These are phyloP conservation scores for Ustilago lituana DNA, from an alignment of 1,284 basidiomycete species.

Conservation along the genomic window DNA sequence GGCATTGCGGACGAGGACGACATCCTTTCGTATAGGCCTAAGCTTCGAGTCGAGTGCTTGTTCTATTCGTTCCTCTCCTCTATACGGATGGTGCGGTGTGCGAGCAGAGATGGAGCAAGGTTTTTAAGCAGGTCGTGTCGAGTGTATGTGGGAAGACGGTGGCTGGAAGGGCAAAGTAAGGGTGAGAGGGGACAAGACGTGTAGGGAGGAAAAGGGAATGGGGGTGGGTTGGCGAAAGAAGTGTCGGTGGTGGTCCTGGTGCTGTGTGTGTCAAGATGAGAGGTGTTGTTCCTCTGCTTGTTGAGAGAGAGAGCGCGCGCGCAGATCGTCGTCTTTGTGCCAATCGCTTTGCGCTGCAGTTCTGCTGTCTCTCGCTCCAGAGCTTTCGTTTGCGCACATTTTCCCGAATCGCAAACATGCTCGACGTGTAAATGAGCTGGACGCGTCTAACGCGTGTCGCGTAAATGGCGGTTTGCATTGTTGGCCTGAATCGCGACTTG, in stretches of 20 bases:
- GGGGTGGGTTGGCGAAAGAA: conserved; percentile 70
- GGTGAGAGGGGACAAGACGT: neutral
- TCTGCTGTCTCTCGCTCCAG: conserved; percentile 68
- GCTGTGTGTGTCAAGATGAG: neutral
- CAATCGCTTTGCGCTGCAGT: too few relatives aligned
- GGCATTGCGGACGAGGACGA: conserved; percentile 53
- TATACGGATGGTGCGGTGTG: neutral
- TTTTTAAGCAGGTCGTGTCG: too few relatives aligned
- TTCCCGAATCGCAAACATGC: conserved; percentile 2
- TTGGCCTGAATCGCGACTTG: neutral
- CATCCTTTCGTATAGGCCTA: conserved; percentile 16
- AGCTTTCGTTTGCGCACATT: conserved; percentile 2
- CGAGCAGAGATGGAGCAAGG: neutral
- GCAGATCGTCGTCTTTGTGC: conserved; percentile 60
- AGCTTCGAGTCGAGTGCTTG: neutral
- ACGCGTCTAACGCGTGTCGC: conserved; percentile 41
- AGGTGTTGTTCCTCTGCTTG: conserved; percentile 5
- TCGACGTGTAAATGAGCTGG: conserved; percentile 37
- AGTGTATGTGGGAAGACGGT: too few relatives aligned
- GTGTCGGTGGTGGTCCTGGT: conserved; percentile 54
- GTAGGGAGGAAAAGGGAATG: conserved; percentile 19
- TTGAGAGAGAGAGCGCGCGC: conserved; percentile 12
- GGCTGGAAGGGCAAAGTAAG: neutral
- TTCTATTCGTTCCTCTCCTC: neutral
- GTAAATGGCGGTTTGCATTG: too few relatives aligned